Evolutionary conservation across 2,329 filamentous ascomycete genomes (phyloP).

Genomic region (Coniosporium uncinatum): DNA sequence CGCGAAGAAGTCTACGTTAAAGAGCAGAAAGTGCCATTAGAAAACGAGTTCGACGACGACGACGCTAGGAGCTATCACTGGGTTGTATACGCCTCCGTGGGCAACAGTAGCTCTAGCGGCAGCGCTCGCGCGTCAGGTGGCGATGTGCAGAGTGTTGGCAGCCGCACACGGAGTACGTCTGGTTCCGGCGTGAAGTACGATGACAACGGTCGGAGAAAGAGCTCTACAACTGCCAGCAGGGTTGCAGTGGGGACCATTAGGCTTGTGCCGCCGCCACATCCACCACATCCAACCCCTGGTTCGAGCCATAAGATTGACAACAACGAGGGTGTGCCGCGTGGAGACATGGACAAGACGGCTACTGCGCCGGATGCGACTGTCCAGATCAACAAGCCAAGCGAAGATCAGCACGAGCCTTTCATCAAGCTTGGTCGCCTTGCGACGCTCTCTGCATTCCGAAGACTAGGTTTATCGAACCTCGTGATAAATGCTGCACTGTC

Average conservation of each 20-base stretch:
- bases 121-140: conserved; percentile 37
- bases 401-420: conserved; percentile 57
- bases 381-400: not conserved
- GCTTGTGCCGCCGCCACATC: conserved; percentile 76
- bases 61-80: conserved; percentile 80
- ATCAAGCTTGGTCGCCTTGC: conserved; percentile 79
- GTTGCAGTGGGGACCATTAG: conserved; percentile 71
- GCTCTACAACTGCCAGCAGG: conserved; percentile 27
- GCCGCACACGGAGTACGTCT: no score
- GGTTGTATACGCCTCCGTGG: conserved; percentile 71
- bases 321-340: not conserved
- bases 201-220: conserved; percentile 22
- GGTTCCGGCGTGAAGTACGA: conserved; percentile 31
- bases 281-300: conserved; percentile 51
- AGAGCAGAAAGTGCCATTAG: conserved; percentile 50
- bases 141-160: conserved; percentile 24
- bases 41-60: conserved; percentile 76
- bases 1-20: conserved; percentile 51
- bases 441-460: conserved; percentile 59
- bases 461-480: conserved; percentile 55
- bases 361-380: not conserved
- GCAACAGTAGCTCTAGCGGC: conserved; percentile 13
- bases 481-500: conserved; percentile 61
- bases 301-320: conserved; percentile 8
- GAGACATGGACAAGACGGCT: not conserved